Evolutionary conservation across 305 asterid species (phyloP), one percentile per base, ranked within the genome.

Genomic region (Plantago lanceolata): DNA sequence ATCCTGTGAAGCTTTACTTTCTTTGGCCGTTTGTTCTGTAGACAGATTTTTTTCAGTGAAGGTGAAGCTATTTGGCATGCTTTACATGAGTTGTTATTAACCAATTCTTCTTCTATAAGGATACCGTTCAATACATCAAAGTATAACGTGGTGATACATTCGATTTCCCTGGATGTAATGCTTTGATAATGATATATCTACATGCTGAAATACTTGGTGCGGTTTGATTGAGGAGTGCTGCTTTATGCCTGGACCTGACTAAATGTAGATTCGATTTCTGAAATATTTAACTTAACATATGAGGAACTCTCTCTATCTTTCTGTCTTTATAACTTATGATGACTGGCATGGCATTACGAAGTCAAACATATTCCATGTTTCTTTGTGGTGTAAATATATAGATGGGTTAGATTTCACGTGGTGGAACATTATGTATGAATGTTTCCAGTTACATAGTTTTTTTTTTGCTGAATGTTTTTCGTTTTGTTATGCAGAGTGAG

Each of bases 401-500:
- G 40, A 33, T 7, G n/a, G n/a, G n/a, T n/a, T n/a, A n/a, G n/a
- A n/a, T n/a, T n/a, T n/a, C n/a, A n/a, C n/a, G n/a, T n/a, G n/a
- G 40, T 33, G 40, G 40, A 5, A 33, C 40, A 26, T 6, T 54
- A 2, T 26, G 14, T 0, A 19, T 50, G 8, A 33, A 51, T 24
- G 28, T 51, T 26, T 21, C 18, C 31, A 14, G 59, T 26, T 26
- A 3, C 61, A 54, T 51, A 14, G 51, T 29, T 52, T 67, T 60
- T 35, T 40, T 65, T n/a, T 63, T 31, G 17, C 37, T 16, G 47
- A 19, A 24, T 43, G 55, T 40, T 51, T 17, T 26, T 48, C 8
- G 51, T 26, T 35, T 28, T 31, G 19, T 59, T 73, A 20, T 78
- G 80, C 79, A 91, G 98, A 86, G 78, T 50, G 98, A 91, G 65